Evolutionary conservation across 108 stramenopile species (phyloP), one percentile per base, ranked within the genome.

Genomic region (Cyclotella kingstonii): DNA sequence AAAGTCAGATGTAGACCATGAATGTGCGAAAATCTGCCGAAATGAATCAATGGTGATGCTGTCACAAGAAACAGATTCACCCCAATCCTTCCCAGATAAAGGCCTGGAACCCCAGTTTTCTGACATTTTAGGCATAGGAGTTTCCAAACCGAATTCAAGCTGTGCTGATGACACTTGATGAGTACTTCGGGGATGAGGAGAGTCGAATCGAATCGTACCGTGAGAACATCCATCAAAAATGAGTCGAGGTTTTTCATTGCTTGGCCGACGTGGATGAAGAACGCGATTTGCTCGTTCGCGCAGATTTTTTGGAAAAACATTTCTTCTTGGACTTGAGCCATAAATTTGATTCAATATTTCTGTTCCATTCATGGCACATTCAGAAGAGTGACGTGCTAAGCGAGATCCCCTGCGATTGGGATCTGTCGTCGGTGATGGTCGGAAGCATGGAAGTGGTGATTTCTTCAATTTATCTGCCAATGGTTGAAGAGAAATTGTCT

Each of bases 61-160:
- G 3, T 68, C 36, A 51, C 84, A 89, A 15, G 50, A 30, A 15
- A 50, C 61, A 3, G 86, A 89, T 15, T 60, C 63, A 4, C 92
- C 92, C 89, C 89, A 94, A 66, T 94, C 92, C 33, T 67, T 66
- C 15, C 86, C 85, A 23, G 57, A 41, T 22, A 83, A 40, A 11
- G 89, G 87, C 44, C 81, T 49, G 27, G 88, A 87, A 19, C 88
- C 88, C 91, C 91, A 93, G 47, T 70, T 55, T 26, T 73, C 55
- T 31, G 52, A 53, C 39, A 54, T 69, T 43, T 68, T 83, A n/a
- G 78, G 67, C 70, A 81, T 80, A 38, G 90, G 90, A 21, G 76
- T 86, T 18, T 52, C 70, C 43, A 27, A 52, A 21, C 18, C 58
- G 15, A 31, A 28, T 41, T 43, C 45, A 42, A 11, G 5, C 26